Conservation (phyloP, 345 rosid species). For the Heritiera littoralis region DNA sequence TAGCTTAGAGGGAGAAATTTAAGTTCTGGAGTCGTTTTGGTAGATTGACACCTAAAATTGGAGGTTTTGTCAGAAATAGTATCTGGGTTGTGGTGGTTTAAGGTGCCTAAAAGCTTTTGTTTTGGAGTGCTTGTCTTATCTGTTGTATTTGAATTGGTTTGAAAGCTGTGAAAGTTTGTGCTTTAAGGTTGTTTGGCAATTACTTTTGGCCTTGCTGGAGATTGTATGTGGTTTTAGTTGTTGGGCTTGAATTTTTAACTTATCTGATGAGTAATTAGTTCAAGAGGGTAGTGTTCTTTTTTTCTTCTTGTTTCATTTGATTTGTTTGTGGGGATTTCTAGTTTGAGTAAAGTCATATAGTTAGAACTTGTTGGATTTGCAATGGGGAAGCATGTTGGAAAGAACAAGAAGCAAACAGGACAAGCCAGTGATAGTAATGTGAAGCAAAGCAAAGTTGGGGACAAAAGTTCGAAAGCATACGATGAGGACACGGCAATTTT, state of each 20-base stretch:
- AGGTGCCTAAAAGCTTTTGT: not conserved
- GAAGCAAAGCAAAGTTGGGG: conserved; percentile 39
- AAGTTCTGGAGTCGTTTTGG: conserved; percentile 25
- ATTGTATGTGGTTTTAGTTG: no score
- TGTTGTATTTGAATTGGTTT: no score
- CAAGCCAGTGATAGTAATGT: conserved; percentile 36
- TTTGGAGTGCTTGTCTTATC: conserved; percentile 6
- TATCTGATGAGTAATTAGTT: no score
- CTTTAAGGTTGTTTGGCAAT: no score
- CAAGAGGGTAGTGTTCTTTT: no score
- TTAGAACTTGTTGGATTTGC: conserved; percentile 25
- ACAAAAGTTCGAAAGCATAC: conserved; percentile 33
- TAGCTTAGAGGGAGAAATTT: conserved; percentile 24
- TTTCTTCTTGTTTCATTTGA: no score
- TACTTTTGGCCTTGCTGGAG: no score
- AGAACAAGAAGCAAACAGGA: conserved; percentile 44
- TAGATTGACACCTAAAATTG: conserved; percentile 21
- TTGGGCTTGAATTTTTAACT: no score
- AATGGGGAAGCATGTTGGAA: conserved; percentile 56
- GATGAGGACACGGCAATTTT: conserved; percentile 56
- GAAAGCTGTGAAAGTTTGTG: no score
- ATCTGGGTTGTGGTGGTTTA: conserved; percentile 19
- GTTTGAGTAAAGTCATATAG: no score
- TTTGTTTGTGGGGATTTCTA: no score
- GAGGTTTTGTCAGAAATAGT: conserved; percentile 13